phyloP scores from a whole-genome alignment of 495 filamentous ascomycete genomes.

The Acidomyces sp. region DNA sequence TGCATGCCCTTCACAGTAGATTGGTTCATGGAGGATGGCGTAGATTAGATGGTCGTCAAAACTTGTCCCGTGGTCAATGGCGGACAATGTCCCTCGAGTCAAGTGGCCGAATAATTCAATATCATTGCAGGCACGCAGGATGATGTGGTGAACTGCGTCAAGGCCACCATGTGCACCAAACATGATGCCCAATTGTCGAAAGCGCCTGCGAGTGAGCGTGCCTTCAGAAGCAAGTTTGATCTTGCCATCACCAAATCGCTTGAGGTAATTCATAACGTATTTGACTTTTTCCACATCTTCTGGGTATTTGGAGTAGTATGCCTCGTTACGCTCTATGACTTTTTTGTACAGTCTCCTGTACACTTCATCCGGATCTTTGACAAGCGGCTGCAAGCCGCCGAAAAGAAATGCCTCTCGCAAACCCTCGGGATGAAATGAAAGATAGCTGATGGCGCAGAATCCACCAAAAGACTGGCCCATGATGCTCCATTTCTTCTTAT shows the following conservation, averaged over 20 bases:
- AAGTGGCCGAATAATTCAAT: constrained; percentile 58
- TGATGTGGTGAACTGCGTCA: constrained; percentile 36
- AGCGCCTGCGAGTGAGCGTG: constrained; percentile 50
- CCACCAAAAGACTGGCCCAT: constrained; percentile 90
- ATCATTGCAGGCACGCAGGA: constrained; percentile 55
- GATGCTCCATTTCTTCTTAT: constrained; percentile 64
- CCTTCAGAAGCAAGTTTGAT: constrained; percentile 54
- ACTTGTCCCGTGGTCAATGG: constrained; percentile 48
- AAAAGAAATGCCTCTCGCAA: constrained; percentile 70
- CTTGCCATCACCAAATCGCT: constrained; percentile 42
- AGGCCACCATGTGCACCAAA: constrained; percentile 58
- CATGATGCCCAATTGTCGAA: constrained; percentile 59
- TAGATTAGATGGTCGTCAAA: constrained; percentile 74
- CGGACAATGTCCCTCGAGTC: constrained; percentile 52
- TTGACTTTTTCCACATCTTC: constrained; percentile 66
- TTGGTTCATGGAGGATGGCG: constrained; percentile 69
- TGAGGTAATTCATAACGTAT: constrained; percentile 38
- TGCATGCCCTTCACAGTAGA: constrained; percentile 58
- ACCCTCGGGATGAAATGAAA: constrained; percentile 65
- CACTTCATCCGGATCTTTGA: constrained; percentile 56
- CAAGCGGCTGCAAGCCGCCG: constrained; percentile 69
- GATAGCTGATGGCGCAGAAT: constrained; percentile 67
- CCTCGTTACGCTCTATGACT: constrained; percentile 50
- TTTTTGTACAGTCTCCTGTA: constrained; percentile 60
- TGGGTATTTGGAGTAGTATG: constrained; percentile 75